Evolutionary conservation across 306 rosid genomes (phyloP), one percentile per base, ranked within the genome.

Genomic region (Sphenostylis stenocarpa): DNA sequence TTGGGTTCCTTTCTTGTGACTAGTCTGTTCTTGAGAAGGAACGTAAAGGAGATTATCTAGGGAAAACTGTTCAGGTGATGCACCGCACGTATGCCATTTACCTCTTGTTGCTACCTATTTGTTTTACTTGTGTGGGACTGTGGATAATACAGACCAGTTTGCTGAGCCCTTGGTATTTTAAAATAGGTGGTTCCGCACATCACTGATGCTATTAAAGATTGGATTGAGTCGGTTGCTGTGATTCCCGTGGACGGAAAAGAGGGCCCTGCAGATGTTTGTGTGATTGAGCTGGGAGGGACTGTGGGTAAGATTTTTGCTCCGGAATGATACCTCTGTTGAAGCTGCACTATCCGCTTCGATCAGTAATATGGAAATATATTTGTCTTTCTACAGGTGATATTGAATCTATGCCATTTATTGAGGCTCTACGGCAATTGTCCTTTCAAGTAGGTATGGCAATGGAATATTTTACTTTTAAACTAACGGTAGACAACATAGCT

Each of bases 11-110:
- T 58, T 33, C 15, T 9, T 38, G 9, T 70, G 76, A 52, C 77
- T 88, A 96, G 98, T 92, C 96, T 80, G 99, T 96, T 63, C 91
- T 96, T 60, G 97, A 96, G 84, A 96, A 92, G 93, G 98, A 96
- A 31, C 90, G 98, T 3, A 89, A 73, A 77, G 98, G 99, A 3
- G 97, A 91, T 86, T 96, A 96, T 83, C 97, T 96, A 19, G 99
- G 99, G 70, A 92, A 96, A 82, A 96, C 99, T 41, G 98, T 96
- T 84, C 98, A 96, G 97, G 99, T 92, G 82, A 85, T 86, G 62
- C 62, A 36, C 67, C 80, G 51, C 34, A n/a, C 34, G 34, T 55
- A 33, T 63, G 72, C 47, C 10, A 28, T 77, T 79, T 75, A 38
- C n/a, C 9, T 77, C 43, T 69, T 78, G 70, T 68, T 77, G 61